Evolutionary conservation across 306 rosid genomes (phyloP).

Genomic region (Fragaria nilgerrensis): DNA sequence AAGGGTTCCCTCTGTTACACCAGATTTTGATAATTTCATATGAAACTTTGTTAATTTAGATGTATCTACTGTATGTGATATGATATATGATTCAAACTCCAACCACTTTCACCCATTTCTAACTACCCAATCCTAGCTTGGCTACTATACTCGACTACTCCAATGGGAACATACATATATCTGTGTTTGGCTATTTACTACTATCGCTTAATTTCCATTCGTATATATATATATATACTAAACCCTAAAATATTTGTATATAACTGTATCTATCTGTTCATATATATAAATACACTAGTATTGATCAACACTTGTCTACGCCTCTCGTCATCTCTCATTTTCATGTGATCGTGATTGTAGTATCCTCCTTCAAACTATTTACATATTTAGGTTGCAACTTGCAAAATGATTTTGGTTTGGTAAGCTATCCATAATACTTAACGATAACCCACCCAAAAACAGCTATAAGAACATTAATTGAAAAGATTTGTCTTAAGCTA

Average conservation of each 20-base stretch:
- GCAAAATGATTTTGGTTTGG: not conserved
- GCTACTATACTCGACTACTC: not conserved
- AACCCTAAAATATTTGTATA: not conserved
- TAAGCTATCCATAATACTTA: not conserved
- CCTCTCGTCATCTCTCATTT: not conserved
- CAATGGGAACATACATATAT: not conserved
- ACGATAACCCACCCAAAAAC: not conserved
- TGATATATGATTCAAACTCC: constrained; percentile 37
- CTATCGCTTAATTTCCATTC: not conserved
- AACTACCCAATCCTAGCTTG: constrained; percentile 53
- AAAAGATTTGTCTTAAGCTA: not conserved
- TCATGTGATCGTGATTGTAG: not conserved
- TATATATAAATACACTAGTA: not conserved
- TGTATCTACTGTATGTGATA: not conserved
- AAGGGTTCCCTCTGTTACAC: constrained; percentile 32
- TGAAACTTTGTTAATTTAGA: constrained; percentile 13
- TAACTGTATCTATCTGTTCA: not conserved
- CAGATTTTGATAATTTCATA: constrained; percentile 7
- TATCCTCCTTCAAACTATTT: not conserved
- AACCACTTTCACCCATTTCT: constrained; percentile 92
- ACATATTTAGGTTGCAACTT: not conserved
- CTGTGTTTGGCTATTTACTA: not conserved
- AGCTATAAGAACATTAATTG: not conserved
- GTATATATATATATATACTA: constrained; percentile 1
- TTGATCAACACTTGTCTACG: not conserved